Conservation (phyloP, 805 yeast genomes). For the Lipomyces yamadae region DNA sequence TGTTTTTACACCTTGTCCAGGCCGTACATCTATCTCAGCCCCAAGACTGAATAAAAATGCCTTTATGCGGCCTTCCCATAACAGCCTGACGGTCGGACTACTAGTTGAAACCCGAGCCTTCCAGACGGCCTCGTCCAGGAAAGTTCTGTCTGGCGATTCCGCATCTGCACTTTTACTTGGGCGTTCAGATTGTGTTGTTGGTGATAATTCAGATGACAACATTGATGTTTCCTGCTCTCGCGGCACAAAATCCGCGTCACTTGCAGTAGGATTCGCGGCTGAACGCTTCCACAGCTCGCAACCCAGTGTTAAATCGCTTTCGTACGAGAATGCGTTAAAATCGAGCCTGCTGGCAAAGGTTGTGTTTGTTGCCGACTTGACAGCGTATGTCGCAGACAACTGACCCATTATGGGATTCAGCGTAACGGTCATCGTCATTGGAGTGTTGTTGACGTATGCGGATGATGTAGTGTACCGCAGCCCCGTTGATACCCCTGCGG, state of each 20-base stretch:
- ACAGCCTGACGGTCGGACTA: slow-evolving; percentile 61
- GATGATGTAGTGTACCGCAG: slow-evolving; percentile 83
- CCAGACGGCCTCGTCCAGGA: slow-evolving; percentile 27
- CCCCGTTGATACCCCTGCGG: slow-evolving; percentile 89
- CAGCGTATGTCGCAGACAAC: slow-evolving; percentile 83
- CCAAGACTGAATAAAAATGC: slow-evolving; percentile 84
- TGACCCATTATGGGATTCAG: slow-evolving; percentile 91
- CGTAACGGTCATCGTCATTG: slow-evolving; percentile 83
- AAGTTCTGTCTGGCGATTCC: neutral
- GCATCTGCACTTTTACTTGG: neutral
- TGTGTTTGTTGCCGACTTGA: slow-evolving; percentile 73
- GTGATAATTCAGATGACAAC: neutral
- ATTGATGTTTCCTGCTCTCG: neutral
- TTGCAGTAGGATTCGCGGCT: neutral
- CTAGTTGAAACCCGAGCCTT: slow-evolving; percentile 44
- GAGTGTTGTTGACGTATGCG: slow-evolving; percentile 86
- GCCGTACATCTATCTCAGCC: slow-evolving; percentile 54
- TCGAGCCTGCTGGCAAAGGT: slow-evolving; percentile 85
- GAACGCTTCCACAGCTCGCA: slow-evolving; percentile 67
- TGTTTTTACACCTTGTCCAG: slow-evolving; percentile 55
- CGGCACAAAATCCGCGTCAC: neutral
- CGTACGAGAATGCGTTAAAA: slow-evolving; percentile 88
- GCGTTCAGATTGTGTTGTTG: neutral
- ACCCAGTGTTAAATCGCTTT: slow-evolving; percentile 84
- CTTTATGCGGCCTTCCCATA: slow-evolving; percentile 88